phyloP scores from a whole-genome alignment of 2,329 filamentous ascomycete species.

The Sporothrix brasiliensis region DNA sequence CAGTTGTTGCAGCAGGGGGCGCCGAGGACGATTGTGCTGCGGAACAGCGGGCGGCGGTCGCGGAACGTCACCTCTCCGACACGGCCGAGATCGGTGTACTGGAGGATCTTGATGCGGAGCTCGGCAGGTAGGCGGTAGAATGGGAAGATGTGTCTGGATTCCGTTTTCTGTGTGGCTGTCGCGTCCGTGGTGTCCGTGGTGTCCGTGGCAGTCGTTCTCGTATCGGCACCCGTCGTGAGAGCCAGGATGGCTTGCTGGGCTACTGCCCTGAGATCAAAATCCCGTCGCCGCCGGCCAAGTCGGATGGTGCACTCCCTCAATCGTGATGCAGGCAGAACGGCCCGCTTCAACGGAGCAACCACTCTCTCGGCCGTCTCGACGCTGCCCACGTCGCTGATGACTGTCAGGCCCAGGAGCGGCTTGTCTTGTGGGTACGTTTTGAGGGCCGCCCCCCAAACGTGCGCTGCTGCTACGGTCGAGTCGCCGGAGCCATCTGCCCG shows the following conservation, averaged over 20 bases:
- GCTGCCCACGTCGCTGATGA: conserved; percentile 1
- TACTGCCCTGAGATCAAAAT: background rate
- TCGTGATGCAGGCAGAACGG: background rate
- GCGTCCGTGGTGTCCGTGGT: background rate
- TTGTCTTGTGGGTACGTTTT: background rate
- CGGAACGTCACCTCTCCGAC: background rate
- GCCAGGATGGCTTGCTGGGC: background rate
- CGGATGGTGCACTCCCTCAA: background rate
- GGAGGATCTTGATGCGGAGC: conserved; percentile 4
- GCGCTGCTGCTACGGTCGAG: background rate
- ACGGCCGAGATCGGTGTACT: background rate
- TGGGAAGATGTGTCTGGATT: background rate
- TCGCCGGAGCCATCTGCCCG: background rate
- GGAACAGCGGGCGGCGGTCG: background rate
- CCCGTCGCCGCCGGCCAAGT: background rate
- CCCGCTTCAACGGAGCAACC: background rate
- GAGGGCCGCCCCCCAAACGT: background rate
- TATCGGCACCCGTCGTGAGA: background rate
- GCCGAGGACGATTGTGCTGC: background rate
- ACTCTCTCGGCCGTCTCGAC: background rate
- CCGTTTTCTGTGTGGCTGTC: background rate
- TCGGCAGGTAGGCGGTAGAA: background rate
- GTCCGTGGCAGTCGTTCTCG: background rate
- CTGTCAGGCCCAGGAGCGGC: background rate
- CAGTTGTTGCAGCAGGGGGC: background rate